These are phyloP conservation scores for Ceratobasidium theobromae DNA, from an alignment of 1,284 basidiomycete genomes.

Conservation along the genomic window DNA sequence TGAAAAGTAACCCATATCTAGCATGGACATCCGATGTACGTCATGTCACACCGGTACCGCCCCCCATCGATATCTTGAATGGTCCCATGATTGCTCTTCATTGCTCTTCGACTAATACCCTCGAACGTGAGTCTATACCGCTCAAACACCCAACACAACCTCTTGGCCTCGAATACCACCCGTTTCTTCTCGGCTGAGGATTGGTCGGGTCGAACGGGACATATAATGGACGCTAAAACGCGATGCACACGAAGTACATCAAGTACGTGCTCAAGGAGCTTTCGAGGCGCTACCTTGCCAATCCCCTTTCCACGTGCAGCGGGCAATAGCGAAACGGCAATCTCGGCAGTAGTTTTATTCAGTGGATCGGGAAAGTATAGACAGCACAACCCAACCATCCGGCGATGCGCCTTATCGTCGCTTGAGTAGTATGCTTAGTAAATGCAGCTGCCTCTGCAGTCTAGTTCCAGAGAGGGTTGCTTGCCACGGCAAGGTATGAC, in stretches of 20 bases:
- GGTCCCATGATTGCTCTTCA: not conserved
- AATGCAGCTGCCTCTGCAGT: no score
- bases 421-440: no score
- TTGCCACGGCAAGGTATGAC: no score
- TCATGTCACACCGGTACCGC: conserved; percentile 33
- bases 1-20: conserved; percentile 35
- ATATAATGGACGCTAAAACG: not conserved
- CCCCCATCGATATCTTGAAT: not conserved
- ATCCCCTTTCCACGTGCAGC: not conserved
- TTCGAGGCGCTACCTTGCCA: not conserved
- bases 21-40: conserved; percentile 33
- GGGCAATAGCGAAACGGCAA: not conserved
- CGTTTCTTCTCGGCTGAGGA: not conserved
- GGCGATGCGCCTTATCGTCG: no score
- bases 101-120: not conserved
- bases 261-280: conserved; percentile 8
- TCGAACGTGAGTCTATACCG: conserved; percentile 4
- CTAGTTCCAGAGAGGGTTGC: no score
- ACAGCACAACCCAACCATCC: no score
- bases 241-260: conserved; percentile 3
- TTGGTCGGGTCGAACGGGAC: not conserved
- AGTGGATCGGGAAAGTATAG: no score
- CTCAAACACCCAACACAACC: conserved; percentile 1
- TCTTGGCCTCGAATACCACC: not conserved
- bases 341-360: not conserved